A percentile compares a stretch with the other conserved stretches of the same genome.
Conservation (phyloP, 495 filamentous ascomycete species). For the Ramalina peruviana region DNA sequence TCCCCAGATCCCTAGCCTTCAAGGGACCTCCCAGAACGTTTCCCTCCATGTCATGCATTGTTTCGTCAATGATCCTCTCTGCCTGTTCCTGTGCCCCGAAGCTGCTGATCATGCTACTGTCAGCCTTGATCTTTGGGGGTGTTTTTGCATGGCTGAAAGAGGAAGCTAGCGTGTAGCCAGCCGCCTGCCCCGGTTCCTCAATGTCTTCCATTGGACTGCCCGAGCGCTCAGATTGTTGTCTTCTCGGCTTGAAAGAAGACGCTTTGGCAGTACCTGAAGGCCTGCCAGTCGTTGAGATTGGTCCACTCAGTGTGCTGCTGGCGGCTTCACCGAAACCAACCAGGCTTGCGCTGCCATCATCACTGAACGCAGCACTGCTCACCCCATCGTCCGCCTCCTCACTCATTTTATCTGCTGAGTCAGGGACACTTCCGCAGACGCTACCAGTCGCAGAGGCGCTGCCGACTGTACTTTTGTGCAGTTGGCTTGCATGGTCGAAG, state of each 20-base stretch:
- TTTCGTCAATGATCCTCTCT: conserved; percentile 15
- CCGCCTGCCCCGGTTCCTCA: conserved; percentile 28
- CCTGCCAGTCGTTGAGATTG: conserved; percentile 33
- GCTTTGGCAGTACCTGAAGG: conserved; percentile 17
- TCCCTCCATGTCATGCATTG: neutral
- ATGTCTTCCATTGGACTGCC: conserved; percentile 21
- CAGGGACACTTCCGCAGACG: conserved; percentile 51
- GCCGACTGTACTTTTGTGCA: conserved; percentile 65
- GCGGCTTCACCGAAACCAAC: conserved; percentile 85
- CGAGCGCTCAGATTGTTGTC: conserved; percentile 6
- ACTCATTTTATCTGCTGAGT: conserved; percentile 55
- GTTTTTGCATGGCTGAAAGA: conserved; percentile 40
- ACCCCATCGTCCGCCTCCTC: conserved; percentile 51
- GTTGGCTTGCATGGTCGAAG: conserved; percentile 48
- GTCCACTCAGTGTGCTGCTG: conserved; percentile 60
- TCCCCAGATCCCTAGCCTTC: conserved; percentile 3
- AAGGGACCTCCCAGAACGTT: neutral
- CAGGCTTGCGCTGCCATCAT: conserved; percentile 58
- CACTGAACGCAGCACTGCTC: conserved; percentile 57
- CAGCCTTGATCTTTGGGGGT: conserved; percentile 25
- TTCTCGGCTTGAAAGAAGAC: neutral
- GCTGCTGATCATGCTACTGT: neutral
- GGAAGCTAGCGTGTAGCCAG: conserved; percentile 44
- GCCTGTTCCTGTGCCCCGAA: conserved; percentile 13
- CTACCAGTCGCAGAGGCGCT: conserved; percentile 67